Percentiles rank a stretch among this genome's conserved stretches.
Evolutionary conservation across 2,329 filamentous ascomycete genomes (phyloP).

Genomic region (Apiospora saccharicola): DNA sequence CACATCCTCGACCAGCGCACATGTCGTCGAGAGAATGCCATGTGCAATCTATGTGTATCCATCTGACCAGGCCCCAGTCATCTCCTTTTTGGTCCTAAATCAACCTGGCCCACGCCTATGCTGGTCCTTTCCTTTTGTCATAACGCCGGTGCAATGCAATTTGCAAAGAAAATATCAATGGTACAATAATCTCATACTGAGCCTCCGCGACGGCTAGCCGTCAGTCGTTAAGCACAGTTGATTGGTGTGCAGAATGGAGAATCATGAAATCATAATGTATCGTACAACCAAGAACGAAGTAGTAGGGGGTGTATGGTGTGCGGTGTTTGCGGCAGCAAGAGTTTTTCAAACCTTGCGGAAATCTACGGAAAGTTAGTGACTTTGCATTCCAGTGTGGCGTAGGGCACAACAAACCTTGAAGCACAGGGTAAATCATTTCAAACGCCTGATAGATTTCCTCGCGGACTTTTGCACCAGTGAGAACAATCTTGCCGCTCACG

Average conservation of each 20-base stretch:
- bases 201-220: slow-evolving; percentile 22
- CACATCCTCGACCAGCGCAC: slow-evolving; percentile 50
- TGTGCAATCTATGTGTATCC: slow-evolving; percentile 42
- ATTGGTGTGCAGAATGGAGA: slow-evolving; percentile 24
- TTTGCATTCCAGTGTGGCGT: not conserved
- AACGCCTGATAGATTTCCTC: slow-evolving; percentile 98
- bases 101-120: slow-evolving; percentile 35
- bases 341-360: slow-evolving; percentile 63
- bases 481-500: slow-evolving; percentile 96
- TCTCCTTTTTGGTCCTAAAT: slow-evolving; percentile 40
- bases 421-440: slow-evolving; percentile 95
- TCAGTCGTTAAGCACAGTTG: slow-evolving; percentile 13
- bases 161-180: slow-evolving; percentile 40
- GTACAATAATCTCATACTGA: slow-evolving; percentile 35
- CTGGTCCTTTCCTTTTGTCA: slow-evolving; percentile 40
- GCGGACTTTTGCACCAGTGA: slow-evolving; percentile 96
- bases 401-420: slow-evolving; percentile 71
- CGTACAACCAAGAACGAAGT: slow-evolving; percentile 24
- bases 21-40: slow-evolving; percentile 47
- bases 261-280: slow-evolving; percentile 42
- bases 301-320: slow-evolving; percentile 24
- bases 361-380: slow-evolving; percentile 45
- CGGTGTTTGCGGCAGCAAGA: not conserved
- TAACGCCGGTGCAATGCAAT: slow-evolving; percentile 69
- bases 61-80: slow-evolving; percentile 38